Base-by-base conservation (phyloP, 1,284 basidiomycete genomes). In the Marasmius oreades region DNA sequence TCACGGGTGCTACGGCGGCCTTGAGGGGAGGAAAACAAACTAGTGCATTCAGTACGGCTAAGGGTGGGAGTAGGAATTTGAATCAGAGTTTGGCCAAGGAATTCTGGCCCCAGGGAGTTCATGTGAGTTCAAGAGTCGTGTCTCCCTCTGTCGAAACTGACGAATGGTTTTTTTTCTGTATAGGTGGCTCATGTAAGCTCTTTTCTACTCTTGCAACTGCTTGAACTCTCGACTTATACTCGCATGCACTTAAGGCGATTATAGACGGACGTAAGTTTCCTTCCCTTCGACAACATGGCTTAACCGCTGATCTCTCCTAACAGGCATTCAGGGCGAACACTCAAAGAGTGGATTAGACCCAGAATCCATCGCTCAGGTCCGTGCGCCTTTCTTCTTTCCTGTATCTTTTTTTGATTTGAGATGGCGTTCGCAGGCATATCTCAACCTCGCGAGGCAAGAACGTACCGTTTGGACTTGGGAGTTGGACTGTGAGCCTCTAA, bases 1-100 rank as follows among this genome's bases (percentile, higher is more conserved):
- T 92, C 67, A 92, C 90, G 0, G 89, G 90, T 2, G 90, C 90
- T 12, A 92, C 90, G 10, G 81, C 87, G 0, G 79, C 82, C 51
- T 58, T 80, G 50, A 74, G 90, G 57, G 90, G 90, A 0, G 89
- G 87, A 58, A 69, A 71, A 8, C 73, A 70, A 3, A 91, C 88
- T 0, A 85, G 85, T 50, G 79, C 77, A 1, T 88, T 92, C 61
- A 76, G 88, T 6, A 82, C 84, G 3, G 82, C 83, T 1, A 92
- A 92, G 70, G 81, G 80, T 55, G 89, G 78, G 1, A 59, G 83
- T 57, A 73, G 90, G 36, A 84, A 84, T 0, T 70, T 92, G 50
- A 81, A 82, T 18, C 89, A 92, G 74, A 89, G 87, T 58, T 70
- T 92, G 66, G 82, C 82, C 26, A 90, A 92, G 69, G 90, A 92